A percentile compares a stretch with the other conserved stretches of the same genome.
Conservation (phyloP, 2,329 filamentous ascomycete genomes). For the Cordyceps sp. region DNA sequence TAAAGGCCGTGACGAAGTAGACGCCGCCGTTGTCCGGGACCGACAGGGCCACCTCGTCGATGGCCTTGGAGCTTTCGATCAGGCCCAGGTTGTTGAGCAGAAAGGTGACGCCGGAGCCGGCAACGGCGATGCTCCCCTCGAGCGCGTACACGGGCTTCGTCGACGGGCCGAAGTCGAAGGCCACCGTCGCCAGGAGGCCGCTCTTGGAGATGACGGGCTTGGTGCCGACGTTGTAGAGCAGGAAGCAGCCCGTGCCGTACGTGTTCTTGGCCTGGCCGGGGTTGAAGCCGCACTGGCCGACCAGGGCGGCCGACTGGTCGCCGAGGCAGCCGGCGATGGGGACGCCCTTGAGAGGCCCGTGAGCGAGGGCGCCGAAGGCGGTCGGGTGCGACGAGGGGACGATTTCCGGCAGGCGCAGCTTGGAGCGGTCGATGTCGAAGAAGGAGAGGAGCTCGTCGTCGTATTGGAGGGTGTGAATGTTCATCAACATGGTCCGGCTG, state of each 20-base stretch:
- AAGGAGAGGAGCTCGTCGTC: constrained; percentile 62
- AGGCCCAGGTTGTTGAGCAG: constrained; percentile 47
- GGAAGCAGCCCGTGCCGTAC: constrained; percentile 78
- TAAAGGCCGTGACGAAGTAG: constrained; percentile 80
- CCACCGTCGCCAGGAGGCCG: constrained; percentile 72
- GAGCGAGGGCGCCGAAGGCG: constrained; percentile 51
- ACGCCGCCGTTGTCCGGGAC: constrained; percentile 64
- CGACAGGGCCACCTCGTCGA: constrained; percentile 32
- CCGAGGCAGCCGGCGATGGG: constrained; percentile 73
- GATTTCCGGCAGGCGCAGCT: constrained; percentile 66
- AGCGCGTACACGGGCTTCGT: constrained; percentile 56
- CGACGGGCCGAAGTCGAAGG: constrained; percentile 55
- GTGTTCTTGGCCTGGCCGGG: constrained; percentile 81
- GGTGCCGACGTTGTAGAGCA: constrained; percentile 75
- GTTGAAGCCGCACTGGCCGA: constrained; percentile 71
- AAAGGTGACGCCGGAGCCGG: constrained; percentile 67
- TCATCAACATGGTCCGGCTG: constrained; percentile 89
- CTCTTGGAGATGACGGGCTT: constrained; percentile 75
- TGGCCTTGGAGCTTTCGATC: constrained; percentile 30
- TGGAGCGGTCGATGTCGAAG: constrained; percentile 53
- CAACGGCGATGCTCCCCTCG: constrained; percentile 72
- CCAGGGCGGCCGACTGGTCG: constrained; percentile 73
- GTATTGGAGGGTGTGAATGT: constrained; percentile 65
- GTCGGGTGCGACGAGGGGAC: constrained; percentile 62
- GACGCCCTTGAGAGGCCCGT: constrained; percentile 50